Base-by-base conservation (phyloP, 2,329 filamentous ascomycete species). In the Periconia sp. region DNA sequence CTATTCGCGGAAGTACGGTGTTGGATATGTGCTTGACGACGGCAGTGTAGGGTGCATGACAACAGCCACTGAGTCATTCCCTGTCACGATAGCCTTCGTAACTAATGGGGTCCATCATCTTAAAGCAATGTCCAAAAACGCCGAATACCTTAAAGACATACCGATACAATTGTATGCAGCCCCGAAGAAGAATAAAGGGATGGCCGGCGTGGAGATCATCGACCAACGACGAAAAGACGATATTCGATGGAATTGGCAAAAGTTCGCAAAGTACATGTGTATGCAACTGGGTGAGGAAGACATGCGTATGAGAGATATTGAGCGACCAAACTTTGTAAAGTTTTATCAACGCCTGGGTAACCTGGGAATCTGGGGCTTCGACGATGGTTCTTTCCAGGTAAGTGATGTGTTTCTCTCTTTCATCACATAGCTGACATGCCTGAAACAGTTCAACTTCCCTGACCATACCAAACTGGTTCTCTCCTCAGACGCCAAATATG, bases 381-480 rank as follows among this genome's bases (percentile, higher is more conserved):
- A 83, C 52, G 89, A 93, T 68, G 90, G 90, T 2, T 89, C 90
- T 64, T 81, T 92, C 60, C 89, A 90, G 79, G 85, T 87, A 77
- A 61, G 75, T 52, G 13, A 10, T 46, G 20, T 13, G 7, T 23
- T 8, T 49, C 35, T 35, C 18, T 52, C 43, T 52, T 33, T 46
- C 19, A 33, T 49, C 41, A 18, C 20, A 33, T 13, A 15, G n/a
- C 41, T 55, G 18, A 49, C n/a, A 27, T 33, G 19, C 50, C 30
- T 10, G 19, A 6, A n/a, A 47, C 6, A 91, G 83, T 90, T 93
- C 75, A 93, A 94, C 75, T 94, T 94, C 72, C 90, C 90, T 2
- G 90, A 94, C 62, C 90, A 94, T 71, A 93, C 90, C 54, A 94
- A 94, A 75, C 83, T 94, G 50, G 87, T 93, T 13, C 77, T 94